A percentile compares a stretch with the other conserved stretches of the same genome.
Evolutionary conservation across 345 rosid genomes (phyloP).

Genomic region (Angophora floribunda): DNA sequence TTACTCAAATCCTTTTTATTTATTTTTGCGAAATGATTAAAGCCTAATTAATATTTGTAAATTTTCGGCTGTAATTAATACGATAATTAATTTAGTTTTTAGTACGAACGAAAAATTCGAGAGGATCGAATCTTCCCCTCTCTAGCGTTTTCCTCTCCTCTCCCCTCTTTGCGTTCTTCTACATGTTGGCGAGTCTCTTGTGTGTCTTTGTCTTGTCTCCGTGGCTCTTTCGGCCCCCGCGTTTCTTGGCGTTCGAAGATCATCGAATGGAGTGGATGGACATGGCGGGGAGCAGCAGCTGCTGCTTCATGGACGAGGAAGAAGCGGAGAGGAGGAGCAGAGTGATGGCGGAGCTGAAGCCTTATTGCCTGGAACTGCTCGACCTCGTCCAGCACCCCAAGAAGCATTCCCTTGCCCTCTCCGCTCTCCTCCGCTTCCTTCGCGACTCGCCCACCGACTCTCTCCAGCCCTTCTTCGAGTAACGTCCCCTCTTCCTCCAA

Average conservation of each 20-base stretch:
- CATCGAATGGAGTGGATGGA: not conserved
- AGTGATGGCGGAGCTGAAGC: constrained; percentile 38
- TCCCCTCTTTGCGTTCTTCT: not conserved
- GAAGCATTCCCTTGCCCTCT: constrained; percentile 25
- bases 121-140: not conserved
- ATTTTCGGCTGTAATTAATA: too few species aligned
- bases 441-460: constrained; percentile 29
- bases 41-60: too few species aligned
- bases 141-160: not conserved
- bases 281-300: not conserved
- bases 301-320: constrained; percentile 5
- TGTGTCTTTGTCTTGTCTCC: not conserved
- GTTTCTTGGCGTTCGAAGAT: not conserved
- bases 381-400: constrained; percentile 53
- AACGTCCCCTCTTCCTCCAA: not conserved
- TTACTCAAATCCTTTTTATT: too few species aligned
- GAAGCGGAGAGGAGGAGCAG: constrained; percentile 15
- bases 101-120: not conserved
- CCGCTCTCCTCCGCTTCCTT: constrained; percentile 43
- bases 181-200: not conserved
- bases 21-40: too few species aligned
- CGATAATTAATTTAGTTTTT: not conserved
- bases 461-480: constrained; percentile 87
- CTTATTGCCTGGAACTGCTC: constrained; percentile 56
- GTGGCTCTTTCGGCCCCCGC: not conserved